Evolutionary conservation across 257 asterid genomes (phyloP).

Genomic region (Henckelia pumila): DNA sequence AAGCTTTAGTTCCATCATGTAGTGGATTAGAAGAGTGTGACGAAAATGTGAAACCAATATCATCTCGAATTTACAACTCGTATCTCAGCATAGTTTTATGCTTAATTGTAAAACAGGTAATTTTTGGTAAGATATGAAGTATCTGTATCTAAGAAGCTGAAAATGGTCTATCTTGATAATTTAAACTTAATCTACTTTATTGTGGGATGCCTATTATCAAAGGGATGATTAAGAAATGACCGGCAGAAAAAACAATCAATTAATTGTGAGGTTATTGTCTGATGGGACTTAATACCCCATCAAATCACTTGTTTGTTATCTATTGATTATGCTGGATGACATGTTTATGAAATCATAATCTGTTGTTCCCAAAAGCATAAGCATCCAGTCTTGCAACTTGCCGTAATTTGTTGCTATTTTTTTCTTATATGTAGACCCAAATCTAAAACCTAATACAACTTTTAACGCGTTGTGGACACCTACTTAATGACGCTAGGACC

Average conservation of each 20-base stretch:
- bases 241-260: background rate
- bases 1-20: background rate
- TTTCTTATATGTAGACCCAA: conserved; percentile 22
- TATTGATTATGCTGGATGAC: conserved; percentile 20
- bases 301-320: conserved; percentile 21
- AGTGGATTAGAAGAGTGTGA: background rate
- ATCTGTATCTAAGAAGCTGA: conserved; percentile 13
- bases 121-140: conserved; percentile 11
- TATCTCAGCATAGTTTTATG: background rate
- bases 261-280: conserved; percentile 8
- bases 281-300: conserved; percentile 4
- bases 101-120: background rate
- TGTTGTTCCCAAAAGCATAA: conserved; percentile 31
- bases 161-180: conserved; percentile 13
- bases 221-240: conserved; percentile 4
- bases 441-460: conserved; percentile 23
- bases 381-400: conserved; percentile 26
- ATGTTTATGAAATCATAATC: conserved; percentile 21
- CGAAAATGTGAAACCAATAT: background rate
- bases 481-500: conserved; percentile 21
- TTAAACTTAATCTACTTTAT: background rate
- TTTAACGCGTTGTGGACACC: conserved; percentile 13
- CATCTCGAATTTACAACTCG: background rate
- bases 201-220: background rate
- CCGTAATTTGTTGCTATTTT: conserved; percentile 21